These are phyloP conservation scores for Naganishia antarctica DNA, from an alignment of 768 basidiomycete species.

Conservation along the genomic window DNA sequence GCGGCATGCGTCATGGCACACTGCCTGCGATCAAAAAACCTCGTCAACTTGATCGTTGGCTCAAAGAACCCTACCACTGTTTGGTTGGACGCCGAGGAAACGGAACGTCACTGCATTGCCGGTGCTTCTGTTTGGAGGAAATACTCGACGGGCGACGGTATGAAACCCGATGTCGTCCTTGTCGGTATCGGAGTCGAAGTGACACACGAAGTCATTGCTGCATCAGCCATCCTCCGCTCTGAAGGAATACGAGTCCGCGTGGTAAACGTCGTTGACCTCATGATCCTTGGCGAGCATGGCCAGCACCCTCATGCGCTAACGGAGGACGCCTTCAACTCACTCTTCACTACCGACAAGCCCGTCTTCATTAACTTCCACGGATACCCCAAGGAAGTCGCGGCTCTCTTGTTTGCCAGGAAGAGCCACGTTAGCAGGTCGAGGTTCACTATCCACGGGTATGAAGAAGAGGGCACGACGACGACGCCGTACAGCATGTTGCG, in stretches of 20 bases:
- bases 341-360: constrained; percentile 46
- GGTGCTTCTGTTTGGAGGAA: constrained; percentile 84
- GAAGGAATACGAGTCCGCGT: constrained; percentile 69
- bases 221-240: constrained; percentile 70
- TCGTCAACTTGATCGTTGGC: constrained; percentile 63
- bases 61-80: constrained; percentile 63
- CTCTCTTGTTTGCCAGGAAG: constrained; percentile 43
- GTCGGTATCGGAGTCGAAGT: constrained; percentile 82
- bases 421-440: constrained; percentile 39
- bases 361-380: constrained; percentile 79
- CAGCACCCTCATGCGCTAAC: constrained; percentile 49
- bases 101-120: constrained; percentile 67
- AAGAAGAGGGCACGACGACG: constrained; percentile 45
- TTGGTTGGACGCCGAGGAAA: constrained; percentile 73
- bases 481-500: constrained; percentile 47
- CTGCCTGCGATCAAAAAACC: constrained; percentile 76
- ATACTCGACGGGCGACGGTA: constrained; percentile 65
- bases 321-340: constrained; percentile 37
- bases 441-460: constrained; percentile 40
- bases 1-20: constrained; percentile 77
- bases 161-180: constrained; percentile 58
- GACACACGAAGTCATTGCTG: constrained; percentile 82
- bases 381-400: constrained; percentile 42
- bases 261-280: constrained; percentile 82
- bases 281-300: constrained; percentile 69